Percentiles rank a stretch among this genome's conserved stretches.
Conservation (phyloP, 1,139 yeast species). For the Zygosaccharomyces pseudobailii region DNA sequence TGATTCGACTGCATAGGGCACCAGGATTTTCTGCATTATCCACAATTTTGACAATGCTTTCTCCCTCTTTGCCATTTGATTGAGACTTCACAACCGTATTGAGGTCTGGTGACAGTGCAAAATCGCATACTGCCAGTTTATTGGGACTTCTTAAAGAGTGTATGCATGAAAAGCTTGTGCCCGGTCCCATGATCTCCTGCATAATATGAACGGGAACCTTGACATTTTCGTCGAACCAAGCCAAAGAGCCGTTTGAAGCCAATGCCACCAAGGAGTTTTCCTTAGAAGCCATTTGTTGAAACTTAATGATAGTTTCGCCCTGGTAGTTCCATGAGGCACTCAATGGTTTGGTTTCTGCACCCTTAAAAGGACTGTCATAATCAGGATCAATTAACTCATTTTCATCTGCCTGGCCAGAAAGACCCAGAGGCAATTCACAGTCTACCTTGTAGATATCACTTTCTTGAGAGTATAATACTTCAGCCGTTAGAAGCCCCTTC, state of each 20-base stretch:
- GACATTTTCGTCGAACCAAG: constrained; percentile 32
- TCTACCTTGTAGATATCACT: constrained; percentile 30
- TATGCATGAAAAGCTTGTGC: constrained; percentile 28
- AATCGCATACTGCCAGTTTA: constrained; percentile 26
- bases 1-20: constrained; percentile 24
- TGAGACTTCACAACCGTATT: constrained; percentile 32
- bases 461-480: constrained; percentile 30
- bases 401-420: constrained; percentile 14
- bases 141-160: constrained; percentile 26
- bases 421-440: constrained; percentile 27
- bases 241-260: constrained; percentile 32
- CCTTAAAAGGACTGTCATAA: constrained; percentile 25
- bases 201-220: constrained; percentile 32
- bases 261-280: constrained; percentile 27
- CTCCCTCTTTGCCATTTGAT: constrained; percentile 24
- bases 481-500: constrained; percentile 24
- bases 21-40: constrained; percentile 32
- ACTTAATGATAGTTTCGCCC: constrained; percentile 30
- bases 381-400: constrained; percentile 19
- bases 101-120: constrained; percentile 27
- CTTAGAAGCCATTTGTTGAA: constrained; percentile 21
- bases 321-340: constrained; percentile 29
- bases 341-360: constrained; percentile 16
- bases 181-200: constrained; percentile 32
- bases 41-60: constrained; percentile 28